Base-by-base conservation (phyloP, 768 basidiomycete genomes). In the Sporobolomyces roseus region DNA sequence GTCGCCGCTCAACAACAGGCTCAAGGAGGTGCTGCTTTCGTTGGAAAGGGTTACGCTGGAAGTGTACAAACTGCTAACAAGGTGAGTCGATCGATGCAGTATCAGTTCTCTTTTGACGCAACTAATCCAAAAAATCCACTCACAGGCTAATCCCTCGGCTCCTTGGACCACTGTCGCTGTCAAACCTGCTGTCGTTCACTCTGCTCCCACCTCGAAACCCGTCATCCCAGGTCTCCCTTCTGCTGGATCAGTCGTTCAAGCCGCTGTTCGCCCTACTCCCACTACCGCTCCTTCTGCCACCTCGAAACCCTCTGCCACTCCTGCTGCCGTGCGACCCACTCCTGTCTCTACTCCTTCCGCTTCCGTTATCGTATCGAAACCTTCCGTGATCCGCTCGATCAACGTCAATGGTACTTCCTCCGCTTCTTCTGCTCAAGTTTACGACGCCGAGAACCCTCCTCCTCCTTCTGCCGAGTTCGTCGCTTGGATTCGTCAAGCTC, bases 391-490 rank as follows among this genome's bases (percentile, higher is more conserved):
- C 80, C 48, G 66, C 79, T 50, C 79, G 78, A 27, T 45, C 68
- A 53, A 49, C 68, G 30, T 71, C 80, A 48, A 74, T 78, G 27
- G 63, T 75, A 64, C 46, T n/a, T 46, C 78, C 14, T 68, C 74
- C n/a, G n/a, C n/a, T 19, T 25, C 66, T 35, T 21, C 75, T 48
- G 38, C 76, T 4, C 65, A 77, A 4, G 74, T 81, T 17, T 84
- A 84, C 73, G 79, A 79, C 38, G 90, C 91, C 38, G 88, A 91
- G 38, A 78, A 82, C 52, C 83, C 86, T 3, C 79, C 83, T 3
- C 80, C 86, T 5, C 90, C 93, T 21, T 91, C 91, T 2, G 84
- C 88, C 63, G 93, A 97, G 50, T 96, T 99, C 80, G 80, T 98
- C 71, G 87, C 88, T 75, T 98, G 96, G 96, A 80, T 92, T 70